Base-by-base conservation (phyloP, 2,329 filamentous ascomycete species). In the Capronia epimyces region DNA sequence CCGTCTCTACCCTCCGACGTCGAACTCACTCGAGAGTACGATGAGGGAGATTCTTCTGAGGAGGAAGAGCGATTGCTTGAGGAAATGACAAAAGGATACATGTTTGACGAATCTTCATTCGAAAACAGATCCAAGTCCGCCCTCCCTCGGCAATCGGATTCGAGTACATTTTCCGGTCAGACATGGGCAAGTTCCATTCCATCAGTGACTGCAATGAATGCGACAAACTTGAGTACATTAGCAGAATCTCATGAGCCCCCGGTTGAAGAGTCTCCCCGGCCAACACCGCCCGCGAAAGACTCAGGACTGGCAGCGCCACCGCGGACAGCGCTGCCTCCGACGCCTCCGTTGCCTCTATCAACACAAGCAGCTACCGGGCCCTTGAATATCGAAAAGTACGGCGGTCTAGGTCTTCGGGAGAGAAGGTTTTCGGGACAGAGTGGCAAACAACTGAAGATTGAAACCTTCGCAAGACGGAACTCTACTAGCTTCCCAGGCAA, bases 61-160 rank as follows among this genome's bases (percentile, higher is more conserved):
- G 87, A 90, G 58, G 78, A 81, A 64, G 86, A 90, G 64, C 78
- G 83, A 27, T 77, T 89, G 46, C 69, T 96, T 43, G 91, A 96
- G 55, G 89, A 95, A 66, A 89, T 97, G 78, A 89, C 87, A 0
- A 82, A 80, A 57, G 88, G 86, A 46, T 91, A 89, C 66, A 80
- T 83, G 48, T 82, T 93, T 63, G 87, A 91, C 49, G 86, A 90
- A 50, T 94, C 94, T 63, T 79, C 87, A 51, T 86, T 90, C 64
- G 84, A 82, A 47, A 69, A 83, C 27, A 78, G 82, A 60, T 78
- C 78, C 4, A 87, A 84, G 60, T 83, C 81, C 13, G 77, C 82
- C 21, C 67, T 87, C 18, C 85, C 87, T 27, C 80, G 88, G 52
- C 84, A 91, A 63, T 93, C 89, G 2, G 86, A 88, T 65, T 91